Evolutionary conservation across 148 eudicot genomes (phyloP).

Genomic region (Simmondsia chinensis): DNA sequence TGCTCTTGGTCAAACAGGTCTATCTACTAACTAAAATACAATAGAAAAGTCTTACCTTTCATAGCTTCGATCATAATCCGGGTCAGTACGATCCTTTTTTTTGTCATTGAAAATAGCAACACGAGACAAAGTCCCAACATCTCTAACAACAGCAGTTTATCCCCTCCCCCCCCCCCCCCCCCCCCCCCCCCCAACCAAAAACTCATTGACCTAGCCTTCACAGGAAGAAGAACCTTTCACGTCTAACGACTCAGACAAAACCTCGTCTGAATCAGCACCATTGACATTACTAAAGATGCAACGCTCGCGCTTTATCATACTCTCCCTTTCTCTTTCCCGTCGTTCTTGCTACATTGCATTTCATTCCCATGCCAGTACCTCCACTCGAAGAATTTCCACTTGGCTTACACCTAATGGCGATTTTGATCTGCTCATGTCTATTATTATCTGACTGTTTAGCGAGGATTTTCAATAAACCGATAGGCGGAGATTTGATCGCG

Average conservation of each 20-base stretch:
- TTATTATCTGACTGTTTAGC: constrained; percentile 50
- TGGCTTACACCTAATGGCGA: constrained; percentile 64
- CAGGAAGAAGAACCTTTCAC: constrained; percentile 23
- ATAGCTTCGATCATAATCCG: constrained; percentile 93
- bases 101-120: constrained; percentile 85
- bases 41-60: no score
- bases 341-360: constrained; percentile 36
- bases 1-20: no score
- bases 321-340: constrained; percentile 91
- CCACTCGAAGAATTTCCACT: constrained; percentile 39
- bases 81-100: constrained; percentile 84
- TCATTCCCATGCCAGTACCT: constrained; percentile 34
- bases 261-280: constrained; percentile 39
- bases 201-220: no score
- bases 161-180: no score
- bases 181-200: no score
- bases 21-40: no score
- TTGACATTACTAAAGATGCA: constrained; percentile 65
- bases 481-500: constrained; percentile 59
- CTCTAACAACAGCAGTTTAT: constrained; percentile 25
- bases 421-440: constrained; percentile 46
- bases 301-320: constrained; percentile 87
- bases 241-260: constrained; percentile 20
- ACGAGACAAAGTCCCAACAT: constrained; percentile 48
- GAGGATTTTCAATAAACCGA: constrained; percentile 71